Percentiles rank a stretch among this genome's conserved stretches.
Evolutionary conservation across 148 eudicot genomes (phyloP).

Genomic region (Camellia sinensis): DNA sequence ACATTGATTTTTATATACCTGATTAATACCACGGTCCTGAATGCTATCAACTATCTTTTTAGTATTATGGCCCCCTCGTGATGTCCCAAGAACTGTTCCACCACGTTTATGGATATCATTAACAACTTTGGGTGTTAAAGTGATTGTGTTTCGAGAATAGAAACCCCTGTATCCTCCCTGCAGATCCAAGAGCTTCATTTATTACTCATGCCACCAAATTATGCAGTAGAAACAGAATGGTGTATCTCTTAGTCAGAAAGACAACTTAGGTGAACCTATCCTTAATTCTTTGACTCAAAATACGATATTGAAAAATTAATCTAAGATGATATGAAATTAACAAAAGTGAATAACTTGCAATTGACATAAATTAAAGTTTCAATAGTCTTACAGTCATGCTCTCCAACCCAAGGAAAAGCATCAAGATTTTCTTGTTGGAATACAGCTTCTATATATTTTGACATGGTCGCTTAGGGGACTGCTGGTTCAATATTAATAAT

Average conservation of each 20-base stretch:
- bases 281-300: not conserved
- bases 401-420: not conserved
- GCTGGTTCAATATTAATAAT: not conserved
- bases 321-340: not conserved
- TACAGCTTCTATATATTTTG: not conserved
- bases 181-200: constrained; percentile 11
- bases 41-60: constrained; percentile 88
- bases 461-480: not conserved
- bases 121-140: constrained; percentile 73
- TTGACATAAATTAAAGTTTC: not conserved
- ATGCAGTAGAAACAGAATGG: constrained; percentile 4
- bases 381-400: not conserved
- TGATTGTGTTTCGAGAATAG: constrained; percentile 65
- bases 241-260: not conserved
- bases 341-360: not conserved
- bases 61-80: constrained; percentile 80
- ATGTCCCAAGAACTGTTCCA: constrained; percentile 80
- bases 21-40: constrained; percentile 89
- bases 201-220: not conserved
- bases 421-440: not conserved
- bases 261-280: not conserved
- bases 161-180: constrained; percentile 94
- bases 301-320: not conserved
- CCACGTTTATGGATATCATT: constrained; percentile 89
- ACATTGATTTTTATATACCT: constrained; percentile 36